Evolutionary conservation across 805 yeast genomes (phyloP), one percentile per base, ranked within the genome.

Genomic region (Yamadazyma philogaea): DNA sequence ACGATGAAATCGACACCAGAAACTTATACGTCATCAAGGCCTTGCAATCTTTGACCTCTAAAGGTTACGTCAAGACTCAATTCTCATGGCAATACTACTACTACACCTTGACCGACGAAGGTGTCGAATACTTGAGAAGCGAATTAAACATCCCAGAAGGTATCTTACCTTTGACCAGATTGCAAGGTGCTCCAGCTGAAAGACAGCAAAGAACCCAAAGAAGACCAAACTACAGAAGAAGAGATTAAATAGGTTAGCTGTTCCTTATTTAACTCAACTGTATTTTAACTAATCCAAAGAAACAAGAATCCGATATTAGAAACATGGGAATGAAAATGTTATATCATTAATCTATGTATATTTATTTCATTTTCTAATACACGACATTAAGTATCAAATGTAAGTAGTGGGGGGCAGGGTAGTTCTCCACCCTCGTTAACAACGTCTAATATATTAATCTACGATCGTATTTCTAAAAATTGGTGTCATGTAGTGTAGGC

Each of bases 61-160:
- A 85, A 77, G 99, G 99, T 74, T 93, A 68, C 84, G 98, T 93
- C 77, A 89, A 91, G 87, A 93, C 99, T 65, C 98, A 89, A 79
- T 93, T 91, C 85, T 91, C 98, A 68, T 93, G 99, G 99, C 97
- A 90, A 84, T 88, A 88, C 84, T 93, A 93, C 81, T 93, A 93
- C 96, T 93, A 93, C 95, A 88, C 99, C 81, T 86, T 93, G 72
- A 93, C 98, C 72, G 98, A 93, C 72, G 96, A 87, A 78, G 99
- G 99, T 84, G 91, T 93, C 58, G 96, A 89, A 71, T 93, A 79
- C 86, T 85, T 93, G 70, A 87, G 97, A 80, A 89, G 87, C 72
- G 93, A 89, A 87, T 85, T 93, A 75, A 89, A 90, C 84, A 82
- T 93, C 66, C 99, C 99, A 78, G 95, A 87, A 76, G 95, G 89